These are phyloP conservation scores for Funneliformis geosporum DNA, from an alignment of 192 early-diverging fungal genomes.

Conservation along the genomic window DNA sequence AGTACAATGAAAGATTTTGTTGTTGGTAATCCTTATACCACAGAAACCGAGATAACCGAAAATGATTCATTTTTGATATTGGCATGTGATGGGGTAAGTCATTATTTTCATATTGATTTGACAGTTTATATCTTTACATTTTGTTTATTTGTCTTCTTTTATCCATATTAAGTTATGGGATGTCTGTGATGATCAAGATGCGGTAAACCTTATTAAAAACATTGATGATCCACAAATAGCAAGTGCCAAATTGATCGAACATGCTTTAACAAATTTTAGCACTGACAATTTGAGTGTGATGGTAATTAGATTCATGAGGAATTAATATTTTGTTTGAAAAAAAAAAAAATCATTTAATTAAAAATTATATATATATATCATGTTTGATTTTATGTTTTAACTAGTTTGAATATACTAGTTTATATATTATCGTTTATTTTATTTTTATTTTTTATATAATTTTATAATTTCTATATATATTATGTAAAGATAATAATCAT, in stretches of 20 bases:
- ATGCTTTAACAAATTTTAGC: conserved; percentile 89
- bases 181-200: conserved; percentile 93
- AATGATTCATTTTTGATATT: conserved; percentile 85
- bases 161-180: conserved; percentile 80
- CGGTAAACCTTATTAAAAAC: conserved; percentile 83
- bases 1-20: conserved; percentile 96
- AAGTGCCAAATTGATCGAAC: conserved; percentile 73
- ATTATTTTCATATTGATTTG: not conserved
- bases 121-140: not conserved
- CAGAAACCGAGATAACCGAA: conserved; percentile 77
- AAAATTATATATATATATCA: too few species aligned
- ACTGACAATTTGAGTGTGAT: conserved; percentile 95
- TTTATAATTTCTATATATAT: too few species aligned
- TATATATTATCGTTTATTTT: too few species aligned
- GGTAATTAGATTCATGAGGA: conserved; percentile 63
- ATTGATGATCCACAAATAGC: conserved; percentile 75
- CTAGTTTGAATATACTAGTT: too few species aligned
- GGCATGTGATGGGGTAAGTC: conserved; percentile 94
- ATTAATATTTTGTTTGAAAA: not conserved
- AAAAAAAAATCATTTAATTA: too few species aligned
- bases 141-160: not conserved
- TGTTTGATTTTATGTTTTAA: too few species aligned
- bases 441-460: too few species aligned
- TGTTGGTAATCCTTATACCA: conserved; percentile 94
- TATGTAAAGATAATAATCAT: too few species aligned